Evolutionary conservation across 108 stramenopile species (phyloP).

Genomic region (Fragilaria crotonensis): DNA sequence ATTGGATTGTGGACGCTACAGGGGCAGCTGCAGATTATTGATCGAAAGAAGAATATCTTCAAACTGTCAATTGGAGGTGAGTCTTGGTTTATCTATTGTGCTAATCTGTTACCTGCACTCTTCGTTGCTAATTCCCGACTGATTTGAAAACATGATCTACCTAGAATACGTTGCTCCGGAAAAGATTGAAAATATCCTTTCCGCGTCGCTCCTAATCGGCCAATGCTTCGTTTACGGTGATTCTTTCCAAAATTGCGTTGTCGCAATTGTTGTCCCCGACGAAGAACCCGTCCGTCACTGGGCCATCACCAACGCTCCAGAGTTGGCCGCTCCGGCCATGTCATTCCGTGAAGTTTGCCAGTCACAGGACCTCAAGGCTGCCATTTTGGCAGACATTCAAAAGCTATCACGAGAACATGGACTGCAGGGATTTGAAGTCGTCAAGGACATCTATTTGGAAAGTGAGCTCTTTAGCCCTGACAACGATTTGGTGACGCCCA

Average conservation of each 20-base stretch:
- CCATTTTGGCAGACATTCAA: conserved; percentile 61
- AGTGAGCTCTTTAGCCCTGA: conserved; percentile 67
- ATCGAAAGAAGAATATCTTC: conserved; percentile 98
- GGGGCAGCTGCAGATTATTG: conserved; percentile 93
- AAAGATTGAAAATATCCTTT: conserved; percentile 93
- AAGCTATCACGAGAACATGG: conserved; percentile 55
- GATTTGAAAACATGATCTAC: too few relatives aligned
- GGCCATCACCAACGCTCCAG: conserved; percentile 26
- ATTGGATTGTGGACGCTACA: conserved; percentile 91
- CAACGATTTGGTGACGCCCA: conserved; percentile 88
- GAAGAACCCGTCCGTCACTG: conserved; percentile 69
- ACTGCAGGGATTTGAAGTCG: conserved; percentile 89
- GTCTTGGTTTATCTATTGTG: conserved; percentile 2
- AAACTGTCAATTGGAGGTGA: conserved; percentile 90
- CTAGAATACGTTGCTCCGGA: conserved; percentile 90
- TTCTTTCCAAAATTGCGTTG: conserved; percentile 79
- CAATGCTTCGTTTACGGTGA: conserved; percentile 95
- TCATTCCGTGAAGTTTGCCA: conserved; percentile 72
- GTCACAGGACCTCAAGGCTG: conserved; percentile 36
- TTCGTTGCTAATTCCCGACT: too few relatives aligned
- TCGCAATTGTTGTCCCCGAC: conserved; percentile 92
- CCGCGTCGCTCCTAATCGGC: conserved; percentile 68
- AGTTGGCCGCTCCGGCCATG: conserved; percentile 14
- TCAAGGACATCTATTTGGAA: conserved; percentile 76
- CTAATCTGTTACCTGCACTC: background rate